These are phyloP conservation scores for Trichoderma citrinoviride DNA, from an alignment of 2,329 filamentous ascomycete species.

Conservation along the genomic window DNA sequence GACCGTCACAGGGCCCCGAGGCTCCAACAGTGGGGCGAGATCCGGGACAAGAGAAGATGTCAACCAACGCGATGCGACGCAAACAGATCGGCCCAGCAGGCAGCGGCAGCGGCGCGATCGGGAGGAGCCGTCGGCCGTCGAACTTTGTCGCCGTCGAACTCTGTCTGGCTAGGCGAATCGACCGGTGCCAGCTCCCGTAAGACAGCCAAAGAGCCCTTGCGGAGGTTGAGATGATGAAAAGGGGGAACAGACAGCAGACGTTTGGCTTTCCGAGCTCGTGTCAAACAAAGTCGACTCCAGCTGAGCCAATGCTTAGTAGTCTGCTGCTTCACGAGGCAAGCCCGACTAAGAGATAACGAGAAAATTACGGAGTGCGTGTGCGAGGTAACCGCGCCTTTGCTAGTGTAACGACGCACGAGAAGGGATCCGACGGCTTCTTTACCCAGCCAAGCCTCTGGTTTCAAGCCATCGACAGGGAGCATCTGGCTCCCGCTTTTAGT, in stretches of 20 bases:
- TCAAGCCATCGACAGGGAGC: background rate
- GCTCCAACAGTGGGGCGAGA: background rate
- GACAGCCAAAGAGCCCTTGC: background rate
- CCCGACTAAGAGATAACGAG: background rate
- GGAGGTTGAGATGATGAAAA: conserved; percentile 17
- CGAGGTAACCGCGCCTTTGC: background rate
- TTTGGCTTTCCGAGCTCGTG: conserved; percentile 6
- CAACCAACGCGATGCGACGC: background rate
- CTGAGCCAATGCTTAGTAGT: background rate
- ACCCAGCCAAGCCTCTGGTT: background rate
- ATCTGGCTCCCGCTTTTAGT: background rate
- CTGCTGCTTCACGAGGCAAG: background rate
- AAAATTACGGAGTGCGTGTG: background rate
- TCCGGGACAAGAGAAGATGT: background rate
- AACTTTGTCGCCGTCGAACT: background rate
- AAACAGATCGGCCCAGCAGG: background rate
- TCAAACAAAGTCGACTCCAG: background rate
- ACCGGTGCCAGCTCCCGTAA: conserved; percentile 2
- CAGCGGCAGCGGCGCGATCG: conserved; percentile 8
- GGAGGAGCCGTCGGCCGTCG: conserved; percentile 8
- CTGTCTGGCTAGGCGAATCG: background rate
- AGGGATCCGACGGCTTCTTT: too few species aligned
- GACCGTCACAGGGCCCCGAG: background rate
- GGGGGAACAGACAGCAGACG: background rate
- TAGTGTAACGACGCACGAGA: background rate